Conservation (phyloP, 2,329 filamentous ascomycete genomes). For the Phyllosticta citrichinensis region DNA sequence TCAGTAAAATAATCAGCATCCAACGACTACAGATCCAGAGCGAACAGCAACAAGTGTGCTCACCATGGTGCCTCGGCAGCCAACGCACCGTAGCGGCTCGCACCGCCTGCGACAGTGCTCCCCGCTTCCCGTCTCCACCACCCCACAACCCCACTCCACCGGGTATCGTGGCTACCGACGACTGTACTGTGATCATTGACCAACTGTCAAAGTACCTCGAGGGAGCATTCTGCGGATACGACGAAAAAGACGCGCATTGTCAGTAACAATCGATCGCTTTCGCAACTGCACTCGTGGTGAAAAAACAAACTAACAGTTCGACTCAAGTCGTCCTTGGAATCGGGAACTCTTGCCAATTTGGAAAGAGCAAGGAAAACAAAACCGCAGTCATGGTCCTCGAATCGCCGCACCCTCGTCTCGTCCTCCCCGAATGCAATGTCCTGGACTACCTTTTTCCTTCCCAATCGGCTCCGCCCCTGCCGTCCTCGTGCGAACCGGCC, state of each 20-base stretch:
- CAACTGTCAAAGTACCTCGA: not conserved
- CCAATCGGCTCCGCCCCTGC: not conserved
- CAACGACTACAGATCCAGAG: not conserved
- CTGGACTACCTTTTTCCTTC: conserved; percentile 23
- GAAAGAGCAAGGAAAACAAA: not conserved
- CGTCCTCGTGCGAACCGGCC: not conserved
- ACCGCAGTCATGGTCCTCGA: conserved; percentile 55
- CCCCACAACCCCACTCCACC: conserved; percentile 14
- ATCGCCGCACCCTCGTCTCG: conserved; percentile 53
- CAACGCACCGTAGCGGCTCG: not conserved
- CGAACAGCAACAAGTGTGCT: not conserved
- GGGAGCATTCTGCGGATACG: not conserved
- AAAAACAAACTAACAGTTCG: too few species aligned
- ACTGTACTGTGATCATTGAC: not conserved
- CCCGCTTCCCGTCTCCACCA: conserved; percentile 29
- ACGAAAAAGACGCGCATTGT: not conserved
- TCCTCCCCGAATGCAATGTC: conserved; percentile 52
- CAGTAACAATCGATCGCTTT: not conserved
- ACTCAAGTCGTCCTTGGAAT: not conserved
- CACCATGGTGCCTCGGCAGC: not conserved
- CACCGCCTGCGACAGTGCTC: conserved; percentile 28
- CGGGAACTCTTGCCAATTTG: not conserved
- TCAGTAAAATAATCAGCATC: not conserved
- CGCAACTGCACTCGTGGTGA: too few species aligned
- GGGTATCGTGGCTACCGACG: not conserved